phyloP scores from a whole-genome alignment of 2,329 filamentous ascomycete species.

The Colletotrichum sansevieriae region DNA sequence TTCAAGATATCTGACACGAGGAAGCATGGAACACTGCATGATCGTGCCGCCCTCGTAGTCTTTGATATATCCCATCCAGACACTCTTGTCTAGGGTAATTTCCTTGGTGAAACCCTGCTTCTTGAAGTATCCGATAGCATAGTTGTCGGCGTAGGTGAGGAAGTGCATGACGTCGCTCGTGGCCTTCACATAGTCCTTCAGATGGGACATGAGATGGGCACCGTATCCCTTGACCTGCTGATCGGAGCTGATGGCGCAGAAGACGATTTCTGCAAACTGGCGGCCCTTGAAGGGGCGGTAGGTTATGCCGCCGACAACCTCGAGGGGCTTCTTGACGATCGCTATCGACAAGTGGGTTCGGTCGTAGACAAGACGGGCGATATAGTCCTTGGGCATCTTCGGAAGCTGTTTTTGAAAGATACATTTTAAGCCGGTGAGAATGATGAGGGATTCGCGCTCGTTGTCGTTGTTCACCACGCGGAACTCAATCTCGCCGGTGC shows the following conservation, averaged over 20 bases:
- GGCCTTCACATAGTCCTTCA: conserved; percentile 98
- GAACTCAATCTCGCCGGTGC: conserved; percentile 94
- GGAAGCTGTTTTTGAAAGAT: conserved; percentile 99
- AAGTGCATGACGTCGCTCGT: conserved; percentile 99
- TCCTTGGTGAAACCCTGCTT: conserved; percentile 99
- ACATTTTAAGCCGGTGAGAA: conserved; percentile 94
- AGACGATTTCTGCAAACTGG: conserved; percentile 97
- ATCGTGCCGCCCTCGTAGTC: conserved; percentile 99
- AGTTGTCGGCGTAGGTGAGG: conserved; percentile 98
- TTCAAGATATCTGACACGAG: conserved; percentile 93
- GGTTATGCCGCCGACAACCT: conserved; percentile 97
- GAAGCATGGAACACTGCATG: conserved; percentile 99
- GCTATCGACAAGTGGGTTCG: conserved; percentile 96
- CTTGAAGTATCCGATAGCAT: conserved; percentile 98
- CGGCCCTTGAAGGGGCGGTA: conserved; percentile 94
- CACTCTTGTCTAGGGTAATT: conserved; percentile 88
- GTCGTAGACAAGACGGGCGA: conserved; percentile 96
- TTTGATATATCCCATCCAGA: conserved; percentile 99
- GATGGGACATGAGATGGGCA: conserved; percentile 95
- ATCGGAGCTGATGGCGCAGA: conserved; percentile 96
- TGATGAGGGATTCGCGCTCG: conserved; percentile 87
- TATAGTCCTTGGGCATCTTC: conserved; percentile 99
- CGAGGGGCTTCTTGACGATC: conserved; percentile 95
- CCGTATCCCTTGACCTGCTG: conserved; percentile 99
- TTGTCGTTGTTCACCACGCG: conserved; percentile 98